Conservation (phyloP, 2,329 filamentous ascomycete species). For the Colletotrichum liaoningense region DNA sequence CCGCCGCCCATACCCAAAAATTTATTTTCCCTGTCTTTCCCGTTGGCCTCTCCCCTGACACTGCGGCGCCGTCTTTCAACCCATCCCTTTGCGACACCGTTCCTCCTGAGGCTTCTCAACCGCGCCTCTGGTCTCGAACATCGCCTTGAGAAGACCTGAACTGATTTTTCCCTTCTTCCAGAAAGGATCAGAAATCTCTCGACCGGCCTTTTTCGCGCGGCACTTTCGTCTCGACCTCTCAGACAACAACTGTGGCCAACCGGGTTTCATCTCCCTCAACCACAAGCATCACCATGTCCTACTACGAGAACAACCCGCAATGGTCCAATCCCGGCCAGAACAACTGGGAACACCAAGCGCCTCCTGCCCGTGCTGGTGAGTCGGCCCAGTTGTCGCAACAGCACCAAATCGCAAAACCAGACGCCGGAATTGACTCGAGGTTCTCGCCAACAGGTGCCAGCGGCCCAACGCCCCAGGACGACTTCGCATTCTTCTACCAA, state of each 20-base stretch:
- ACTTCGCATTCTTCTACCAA: conserved; percentile 86
- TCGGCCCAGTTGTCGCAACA: conserved; percentile 32
- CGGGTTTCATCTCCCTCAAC: conserved; percentile 14
- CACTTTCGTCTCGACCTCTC: conserved; percentile 1
- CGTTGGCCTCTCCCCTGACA: conserved; percentile 36
- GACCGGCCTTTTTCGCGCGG: background rate
- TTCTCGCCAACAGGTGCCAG: conserved; percentile 70
- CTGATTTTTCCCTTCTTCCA: conserved; percentile 16
- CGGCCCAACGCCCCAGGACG: conserved; percentile 80
- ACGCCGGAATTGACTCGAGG: conserved; percentile 32
- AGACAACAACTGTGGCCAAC: conserved; percentile 8
- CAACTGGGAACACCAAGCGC: conserved; percentile 60
- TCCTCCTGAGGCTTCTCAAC: conserved; percentile 25
- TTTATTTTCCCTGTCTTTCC: conserved; percentile 35
- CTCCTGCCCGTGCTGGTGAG: conserved; percentile 52
- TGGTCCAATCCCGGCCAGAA: conserved; percentile 52
- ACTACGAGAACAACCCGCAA: conserved; percentile 56
- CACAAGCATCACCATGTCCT: conserved; percentile 50
- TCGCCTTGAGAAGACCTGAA: conserved; percentile 21
- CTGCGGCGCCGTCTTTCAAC: conserved; percentile 30
- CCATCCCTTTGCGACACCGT: conserved; percentile 35
- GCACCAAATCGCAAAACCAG: conserved; percentile 25
- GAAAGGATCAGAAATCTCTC: conserved; percentile 4
- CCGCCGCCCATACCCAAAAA: conserved; percentile 33
- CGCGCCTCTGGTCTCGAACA: conserved; percentile 30